Evolutionary conservation across 2,329 filamentous ascomycete genomes (phyloP).

Genomic region (Daldinia eschscholtzii): DNA sequence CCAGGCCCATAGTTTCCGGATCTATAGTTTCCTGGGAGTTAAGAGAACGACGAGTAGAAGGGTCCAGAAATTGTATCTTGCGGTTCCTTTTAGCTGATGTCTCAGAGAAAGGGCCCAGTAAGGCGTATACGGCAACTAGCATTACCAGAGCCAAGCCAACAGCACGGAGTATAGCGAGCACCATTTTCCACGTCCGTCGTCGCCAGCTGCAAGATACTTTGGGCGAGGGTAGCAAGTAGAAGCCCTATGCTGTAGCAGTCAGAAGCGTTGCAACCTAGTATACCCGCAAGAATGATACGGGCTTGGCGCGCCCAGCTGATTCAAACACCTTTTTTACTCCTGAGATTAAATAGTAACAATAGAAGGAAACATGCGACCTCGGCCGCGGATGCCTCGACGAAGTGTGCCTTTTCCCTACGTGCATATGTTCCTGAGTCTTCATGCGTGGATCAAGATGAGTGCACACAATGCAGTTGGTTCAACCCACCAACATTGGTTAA

Average conservation of each 20-base stretch:
- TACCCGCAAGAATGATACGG: background rate
- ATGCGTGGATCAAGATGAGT: background rate
- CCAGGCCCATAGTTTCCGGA: background rate
- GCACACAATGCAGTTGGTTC: background rate
- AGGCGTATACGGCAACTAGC: background rate
- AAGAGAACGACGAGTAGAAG: background rate
- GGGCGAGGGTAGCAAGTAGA: background rate
- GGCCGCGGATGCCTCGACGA: background rate
- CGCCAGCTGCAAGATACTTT: background rate
- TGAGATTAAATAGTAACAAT: background rate
- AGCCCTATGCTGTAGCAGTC: background rate
- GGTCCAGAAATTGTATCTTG: background rate
- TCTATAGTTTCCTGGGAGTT: background rate
- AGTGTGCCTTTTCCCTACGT: background rate
- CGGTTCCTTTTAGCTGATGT: background rate
- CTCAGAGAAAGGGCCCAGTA: background rate
- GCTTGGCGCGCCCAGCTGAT: background rate
- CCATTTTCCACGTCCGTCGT: background rate
- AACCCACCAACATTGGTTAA: background rate
- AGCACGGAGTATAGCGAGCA: background rate
- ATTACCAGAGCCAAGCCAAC: background rate
- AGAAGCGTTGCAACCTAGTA: background rate
- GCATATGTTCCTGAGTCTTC: background rate
- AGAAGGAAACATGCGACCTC: background rate
- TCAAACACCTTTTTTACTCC: background rate